Evolutionary conservation across 169 alveolate species (phyloP).

Genomic region (Fabrea salina): DNA sequence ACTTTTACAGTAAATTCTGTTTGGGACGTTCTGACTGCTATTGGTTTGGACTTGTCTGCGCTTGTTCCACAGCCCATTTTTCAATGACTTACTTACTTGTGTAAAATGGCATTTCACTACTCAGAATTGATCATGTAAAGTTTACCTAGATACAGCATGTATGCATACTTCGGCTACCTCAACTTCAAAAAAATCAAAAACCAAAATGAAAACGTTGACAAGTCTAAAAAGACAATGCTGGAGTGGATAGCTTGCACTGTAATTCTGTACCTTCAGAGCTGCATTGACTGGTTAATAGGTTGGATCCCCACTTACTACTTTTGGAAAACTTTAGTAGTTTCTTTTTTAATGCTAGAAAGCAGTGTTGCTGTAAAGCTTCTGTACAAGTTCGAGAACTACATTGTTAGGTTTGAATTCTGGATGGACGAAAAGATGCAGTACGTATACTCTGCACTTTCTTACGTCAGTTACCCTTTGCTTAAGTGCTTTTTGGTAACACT

Average conservation of each 20-base stretch:
- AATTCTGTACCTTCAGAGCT: background rate
- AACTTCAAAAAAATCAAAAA: background rate
- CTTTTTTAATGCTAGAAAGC: conserved; percentile 9
- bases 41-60: too few species aligned
- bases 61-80: too few species aligned
- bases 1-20: too few species aligned
- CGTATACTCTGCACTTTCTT: too few species aligned
- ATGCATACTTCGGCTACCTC: conserved; percentile 15
- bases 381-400: conserved; percentile 8
- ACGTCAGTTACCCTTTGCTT: too few species aligned
- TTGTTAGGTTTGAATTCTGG: background rate
- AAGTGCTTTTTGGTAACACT: too few species aligned
- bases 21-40: too few species aligned
- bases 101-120: conserved; percentile 15
- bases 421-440: too few species aligned
- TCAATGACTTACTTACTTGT: too few species aligned
- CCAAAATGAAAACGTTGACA: background rate
- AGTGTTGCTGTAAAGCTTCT: background rate
- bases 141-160: conserved; percentile 13
- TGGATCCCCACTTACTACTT: conserved; percentile 32
- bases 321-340: background rate
- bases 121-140: conserved; percentile 24
- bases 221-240: conserved; percentile 2
- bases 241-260: conserved; percentile 29
- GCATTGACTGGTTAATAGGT: background rate